Conservation (phyloP, 108 stramenopile species). For the Mayamaea pseudoterrestris region DNA sequence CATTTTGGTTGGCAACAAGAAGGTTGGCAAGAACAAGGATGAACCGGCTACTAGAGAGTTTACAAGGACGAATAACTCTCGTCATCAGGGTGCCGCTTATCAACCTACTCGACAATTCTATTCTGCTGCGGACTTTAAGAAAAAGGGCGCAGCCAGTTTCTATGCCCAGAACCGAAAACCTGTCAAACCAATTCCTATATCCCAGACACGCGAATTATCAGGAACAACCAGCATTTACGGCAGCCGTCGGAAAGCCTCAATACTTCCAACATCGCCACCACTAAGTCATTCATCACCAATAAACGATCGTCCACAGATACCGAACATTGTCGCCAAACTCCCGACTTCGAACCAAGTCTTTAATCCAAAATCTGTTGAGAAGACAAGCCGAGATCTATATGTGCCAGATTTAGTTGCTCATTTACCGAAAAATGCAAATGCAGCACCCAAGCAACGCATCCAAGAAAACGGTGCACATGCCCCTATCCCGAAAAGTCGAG, state of each 20-base stretch:
- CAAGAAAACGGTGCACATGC: too few relatives aligned
- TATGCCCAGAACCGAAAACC: not conserved
- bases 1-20: slow-evolving; percentile 15
- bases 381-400: too few relatives aligned
- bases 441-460: too few relatives aligned
- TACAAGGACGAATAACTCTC: slow-evolving; percentile 4
- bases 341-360: too few relatives aligned
- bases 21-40: not conserved
- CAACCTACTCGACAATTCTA: too few relatives aligned
- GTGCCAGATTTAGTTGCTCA: too few relatives aligned
- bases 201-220: slow-evolving; percentile 1
- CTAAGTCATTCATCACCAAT: not conserved
- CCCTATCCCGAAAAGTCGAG: too few relatives aligned
- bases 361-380: too few relatives aligned
- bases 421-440: too few relatives aligned
- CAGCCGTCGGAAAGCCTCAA: not conserved
- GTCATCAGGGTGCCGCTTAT: too few relatives aligned
- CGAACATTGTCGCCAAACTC: too few relatives aligned
- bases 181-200: not conserved
- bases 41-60: slow-evolving; percentile 15
- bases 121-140: not conserved
- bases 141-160: not conserved
- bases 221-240: not conserved
- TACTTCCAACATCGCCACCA: not conserved
- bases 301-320: too few relatives aligned